A percentile compares a stretch with the other conserved stretches of the same genome.
phyloP scores from a whole-genome alignment of 1,284 basidiomycete genomes.

The Phlebopus sp. region DNA sequence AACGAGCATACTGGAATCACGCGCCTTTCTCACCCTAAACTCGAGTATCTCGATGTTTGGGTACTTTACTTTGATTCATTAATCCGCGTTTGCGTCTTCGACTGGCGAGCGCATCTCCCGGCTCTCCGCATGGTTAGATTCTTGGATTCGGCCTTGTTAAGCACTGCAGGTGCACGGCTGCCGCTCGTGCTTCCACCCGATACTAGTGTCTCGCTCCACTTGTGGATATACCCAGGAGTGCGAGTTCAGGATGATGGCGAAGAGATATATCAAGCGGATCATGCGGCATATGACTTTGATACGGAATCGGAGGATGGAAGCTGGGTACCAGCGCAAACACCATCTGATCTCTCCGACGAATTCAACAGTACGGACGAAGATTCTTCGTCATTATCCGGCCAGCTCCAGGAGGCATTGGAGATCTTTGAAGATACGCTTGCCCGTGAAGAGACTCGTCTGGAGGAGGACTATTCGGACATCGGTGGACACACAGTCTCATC shows the following conservation, averaged over 20 bases:
- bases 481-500: too few species aligned
- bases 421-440: not conserved
- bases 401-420: not conserved
- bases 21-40: not conserved
- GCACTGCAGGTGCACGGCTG: not conserved
- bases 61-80: not conserved
- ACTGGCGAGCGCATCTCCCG: not conserved
- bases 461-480: too few species aligned
- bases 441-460: too few species aligned
- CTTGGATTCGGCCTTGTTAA: not conserved
- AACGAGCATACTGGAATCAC: not conserved
- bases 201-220: not conserved
- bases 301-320: not conserved
- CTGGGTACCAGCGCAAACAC: not conserved
- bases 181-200: slow-evolving; percentile 3
- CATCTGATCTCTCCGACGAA: not conserved
- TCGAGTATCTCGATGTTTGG: slow-evolving; percentile 2
- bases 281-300: not conserved
- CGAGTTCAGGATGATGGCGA: not conserved
- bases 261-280: not conserved
- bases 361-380: not conserved
- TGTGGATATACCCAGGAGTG: not conserved
- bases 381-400: not conserved
- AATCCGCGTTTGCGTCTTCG: too few species aligned
- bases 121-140: not conserved